These are phyloP conservation scores for Leishmania tropica DNA, from an alignment of 208 protist genomes.

Conservation along the genomic window DNA sequence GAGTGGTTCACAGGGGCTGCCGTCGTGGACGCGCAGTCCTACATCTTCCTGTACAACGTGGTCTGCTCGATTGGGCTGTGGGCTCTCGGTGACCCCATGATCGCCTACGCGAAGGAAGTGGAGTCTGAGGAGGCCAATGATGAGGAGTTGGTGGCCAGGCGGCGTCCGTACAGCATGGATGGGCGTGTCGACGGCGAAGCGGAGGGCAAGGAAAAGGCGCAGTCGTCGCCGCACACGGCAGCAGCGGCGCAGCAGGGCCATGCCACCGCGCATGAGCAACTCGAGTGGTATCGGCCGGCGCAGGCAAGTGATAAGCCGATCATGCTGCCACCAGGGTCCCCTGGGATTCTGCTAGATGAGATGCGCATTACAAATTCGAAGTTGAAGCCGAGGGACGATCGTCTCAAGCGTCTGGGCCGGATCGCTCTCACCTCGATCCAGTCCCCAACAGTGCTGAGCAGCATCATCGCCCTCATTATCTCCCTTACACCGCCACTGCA, in stretches of 20 bases:
- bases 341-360: constrained; percentile 18
- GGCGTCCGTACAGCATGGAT: constrained; percentile 7
- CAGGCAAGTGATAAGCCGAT: constrained; percentile 31
- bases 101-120: constrained; percentile 34
- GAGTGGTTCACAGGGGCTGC: constrained; percentile 41
- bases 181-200: constrained; percentile 6
- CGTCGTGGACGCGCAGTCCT: constrained; percentile 42
- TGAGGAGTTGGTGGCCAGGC: neutral
- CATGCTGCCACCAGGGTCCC: constrained; percentile 6
- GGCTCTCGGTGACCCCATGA: constrained; percentile 51
- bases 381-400: neutral
- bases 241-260: constrained; percentile 12
- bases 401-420: constrained; percentile 11
- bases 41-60: constrained; percentile 82
- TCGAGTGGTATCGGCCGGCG: constrained; percentile 43
- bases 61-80: constrained; percentile 61
- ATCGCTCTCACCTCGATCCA: constrained; percentile 31
- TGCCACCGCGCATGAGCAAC: constrained; percentile 42
- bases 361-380: constrained; percentile 7
- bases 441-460: constrained; percentile 51
- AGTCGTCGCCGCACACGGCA: neutral
- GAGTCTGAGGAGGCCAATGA: constrained; percentile 7
- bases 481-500: constrained; percentile 66
- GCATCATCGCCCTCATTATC: constrained; percentile 60
- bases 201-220: neutral